Evolutionary conservation across 2,329 filamentous ascomycete species (phyloP).

Genomic region (Domatiomyces catenatus): DNA sequence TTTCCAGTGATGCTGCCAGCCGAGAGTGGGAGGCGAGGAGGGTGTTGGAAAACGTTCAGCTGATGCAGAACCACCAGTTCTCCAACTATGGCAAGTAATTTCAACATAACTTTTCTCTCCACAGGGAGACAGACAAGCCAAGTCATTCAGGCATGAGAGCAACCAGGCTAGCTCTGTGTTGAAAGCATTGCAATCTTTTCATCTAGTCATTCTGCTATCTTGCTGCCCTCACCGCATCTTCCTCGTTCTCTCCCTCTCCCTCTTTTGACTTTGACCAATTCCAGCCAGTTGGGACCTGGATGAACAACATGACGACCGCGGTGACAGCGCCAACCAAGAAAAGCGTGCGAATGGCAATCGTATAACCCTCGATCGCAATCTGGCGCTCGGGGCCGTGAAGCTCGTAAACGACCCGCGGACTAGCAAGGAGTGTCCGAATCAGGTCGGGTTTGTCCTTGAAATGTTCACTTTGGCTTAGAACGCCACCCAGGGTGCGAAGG

Average conservation of each 20-base stretch:
- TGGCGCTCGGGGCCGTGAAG: conserved; percentile 35
- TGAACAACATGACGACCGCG: conserved; percentile 32
- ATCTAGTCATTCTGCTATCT: too few species aligned
- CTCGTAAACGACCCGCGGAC: conserved; percentile 38
- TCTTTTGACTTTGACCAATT: conserved; percentile 22
- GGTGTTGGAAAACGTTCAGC: neutral
- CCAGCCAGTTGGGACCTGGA: conserved; percentile 48
- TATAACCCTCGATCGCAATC: conserved; percentile 40
- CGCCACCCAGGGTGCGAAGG: conserved; percentile 41
- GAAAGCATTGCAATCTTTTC: too few species aligned
- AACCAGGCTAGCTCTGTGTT: too few species aligned
- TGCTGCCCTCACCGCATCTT: too few species aligned
- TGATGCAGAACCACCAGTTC: neutral
- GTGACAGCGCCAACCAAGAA: conserved; percentile 38
- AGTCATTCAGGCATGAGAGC: too few species aligned
- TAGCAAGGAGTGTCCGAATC: conserved; percentile 41
- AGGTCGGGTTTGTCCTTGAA: conserved; percentile 29
- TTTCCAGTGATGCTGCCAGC: neutral
- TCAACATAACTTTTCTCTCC: neutral
- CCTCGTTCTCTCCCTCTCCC: conserved; percentile 11
- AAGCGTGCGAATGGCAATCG: conserved; percentile 37
- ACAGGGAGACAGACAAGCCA: too few species aligned
- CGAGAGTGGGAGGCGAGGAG: neutral
- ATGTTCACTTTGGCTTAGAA: conserved; percentile 37
- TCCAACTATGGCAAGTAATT: neutral